A percentile compares a stretch with the other conserved stretches of the same genome.
phyloP scores from a whole-genome alignment of 345 rosid genomes.

The Rhizophora apiculata region DNA sequence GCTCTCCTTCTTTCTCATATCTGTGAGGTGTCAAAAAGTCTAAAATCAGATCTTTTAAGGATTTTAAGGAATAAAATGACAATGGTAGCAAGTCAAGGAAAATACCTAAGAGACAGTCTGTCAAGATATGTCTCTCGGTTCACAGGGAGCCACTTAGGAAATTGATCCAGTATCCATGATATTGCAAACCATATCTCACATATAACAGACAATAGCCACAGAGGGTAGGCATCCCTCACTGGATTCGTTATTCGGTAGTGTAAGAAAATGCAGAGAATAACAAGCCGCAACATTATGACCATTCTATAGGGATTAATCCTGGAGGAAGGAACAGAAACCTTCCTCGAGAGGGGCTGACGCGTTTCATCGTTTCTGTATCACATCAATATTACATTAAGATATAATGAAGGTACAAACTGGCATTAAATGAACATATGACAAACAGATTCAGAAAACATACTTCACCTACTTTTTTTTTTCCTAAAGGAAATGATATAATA shows the following conservation, averaged over 20 bases:
- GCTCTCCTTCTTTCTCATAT: conserved; percentile 31
- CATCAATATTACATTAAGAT: background rate
- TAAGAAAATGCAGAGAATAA: conserved; percentile 31
- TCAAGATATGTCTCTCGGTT: conserved; percentile 41
- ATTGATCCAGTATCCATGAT: conserved; percentile 40
- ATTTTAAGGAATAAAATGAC: background rate
- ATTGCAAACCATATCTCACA: conserved; percentile 42
- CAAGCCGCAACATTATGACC: conserved; percentile 36
- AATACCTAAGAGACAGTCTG: conserved; percentile 36
- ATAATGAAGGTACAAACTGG: background rate
- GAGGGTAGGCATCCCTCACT: conserved; percentile 26
- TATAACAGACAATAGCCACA: conserved; percentile 35
- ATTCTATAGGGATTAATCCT: conserved; percentile 34
- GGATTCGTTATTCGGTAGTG: conserved; percentile 39
- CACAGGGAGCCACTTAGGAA: conserved; percentile 41
- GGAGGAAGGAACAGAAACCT: conserved; percentile 34
- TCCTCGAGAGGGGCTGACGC: conserved; percentile 36
- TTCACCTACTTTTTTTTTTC: background rate
- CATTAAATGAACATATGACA: background rate
- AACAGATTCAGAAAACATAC: background rate
- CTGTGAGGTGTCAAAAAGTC: conserved; percentile 5
- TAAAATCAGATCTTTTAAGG: background rate
- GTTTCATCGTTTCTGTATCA: conserved; percentile 35
- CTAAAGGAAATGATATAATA: background rate
- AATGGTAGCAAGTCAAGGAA: background rate